These are phyloP conservation scores for Jacaranda mimosifolia DNA, from an alignment of 257 asterid genomes.

Conservation along the genomic window DNA sequence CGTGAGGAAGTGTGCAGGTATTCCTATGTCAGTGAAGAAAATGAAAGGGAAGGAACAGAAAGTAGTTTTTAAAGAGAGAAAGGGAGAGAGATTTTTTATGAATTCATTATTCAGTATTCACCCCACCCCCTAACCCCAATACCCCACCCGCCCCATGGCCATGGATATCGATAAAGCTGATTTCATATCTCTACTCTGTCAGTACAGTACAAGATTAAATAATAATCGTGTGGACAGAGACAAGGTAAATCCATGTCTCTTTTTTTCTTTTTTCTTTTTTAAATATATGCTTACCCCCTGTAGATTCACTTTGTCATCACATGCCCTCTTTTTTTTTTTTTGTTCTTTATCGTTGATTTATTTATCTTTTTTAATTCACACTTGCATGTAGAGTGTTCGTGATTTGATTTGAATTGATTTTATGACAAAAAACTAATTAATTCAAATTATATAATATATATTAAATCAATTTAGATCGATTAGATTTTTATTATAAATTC, in stretches of 20 bases:
- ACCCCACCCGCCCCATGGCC: slow-evolving; percentile 9
- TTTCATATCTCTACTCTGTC: slow-evolving; percentile 64
- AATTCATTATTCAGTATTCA: slow-evolving; percentile 32
- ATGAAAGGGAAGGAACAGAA: slow-evolving; percentile 67
- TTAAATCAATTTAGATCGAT: too few relatives aligned
- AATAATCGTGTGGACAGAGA: slow-evolving; percentile 67
- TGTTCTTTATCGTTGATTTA: background rate
- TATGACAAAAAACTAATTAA: too few relatives aligned
- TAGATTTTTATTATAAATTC: too few relatives aligned
- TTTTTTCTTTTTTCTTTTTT: background rate
- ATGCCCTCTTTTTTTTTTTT: slow-evolving; percentile 32
- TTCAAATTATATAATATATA: too few relatives aligned
- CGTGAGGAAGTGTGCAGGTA: slow-evolving; percentile 85
- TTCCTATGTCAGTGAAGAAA: slow-evolving; percentile 83
- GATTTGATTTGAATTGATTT: too few relatives aligned
- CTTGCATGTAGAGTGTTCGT: too few relatives aligned
- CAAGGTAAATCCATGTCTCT: slow-evolving; percentile 60
- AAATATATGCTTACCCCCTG: background rate
- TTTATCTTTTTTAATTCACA: background rate
- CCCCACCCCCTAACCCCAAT: too few relatives aligned
- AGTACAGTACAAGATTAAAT: slow-evolving; percentile 69
- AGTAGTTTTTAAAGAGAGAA: slow-evolving; percentile 57
- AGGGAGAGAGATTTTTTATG: slow-evolving; percentile 36
- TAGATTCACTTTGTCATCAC: slow-evolving; percentile 43
- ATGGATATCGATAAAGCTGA: slow-evolving; percentile 81